Evolutionary conservation across 257 asterid genomes (phyloP).

Genomic region (Nicotiana paniculata): DNA sequence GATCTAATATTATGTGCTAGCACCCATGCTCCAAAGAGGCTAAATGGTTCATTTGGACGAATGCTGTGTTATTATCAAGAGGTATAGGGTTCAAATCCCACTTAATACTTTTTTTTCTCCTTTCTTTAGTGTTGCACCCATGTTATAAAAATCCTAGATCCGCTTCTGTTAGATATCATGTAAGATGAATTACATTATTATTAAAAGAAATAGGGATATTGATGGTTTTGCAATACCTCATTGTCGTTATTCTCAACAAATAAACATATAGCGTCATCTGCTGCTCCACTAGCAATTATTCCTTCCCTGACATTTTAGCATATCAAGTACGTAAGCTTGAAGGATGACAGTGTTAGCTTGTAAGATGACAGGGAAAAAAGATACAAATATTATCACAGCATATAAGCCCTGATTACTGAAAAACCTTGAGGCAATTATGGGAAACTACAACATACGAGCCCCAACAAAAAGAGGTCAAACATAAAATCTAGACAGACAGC

Average conservation of each 20-base stretch:
- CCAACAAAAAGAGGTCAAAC: not conserved
- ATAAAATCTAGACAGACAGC: not conserved
- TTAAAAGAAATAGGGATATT: not conserved
- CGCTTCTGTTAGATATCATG: not conserved
- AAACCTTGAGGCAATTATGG: not conserved
- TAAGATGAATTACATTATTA: not conserved
- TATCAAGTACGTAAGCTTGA: not conserved
- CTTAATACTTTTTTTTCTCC: too few relatives aligned
- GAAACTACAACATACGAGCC: not conserved
- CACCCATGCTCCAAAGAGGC: too few relatives aligned
- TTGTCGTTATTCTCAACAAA: conserved; percentile 59
- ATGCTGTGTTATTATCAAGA: too few relatives aligned
- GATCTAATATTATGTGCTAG: too few relatives aligned
- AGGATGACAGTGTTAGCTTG: not conserved
- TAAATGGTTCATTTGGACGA: too few relatives aligned
- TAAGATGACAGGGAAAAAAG: not conserved
- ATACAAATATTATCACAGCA: not conserved
- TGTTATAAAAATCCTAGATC: not conserved
- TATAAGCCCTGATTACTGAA: not conserved
- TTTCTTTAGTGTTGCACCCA: too few relatives aligned
- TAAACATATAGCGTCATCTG: conserved; percentile 85
- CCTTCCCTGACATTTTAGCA: conserved; percentile 59
- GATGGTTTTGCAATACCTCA: conserved; percentile 36
- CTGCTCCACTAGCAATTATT: conserved; percentile 76
- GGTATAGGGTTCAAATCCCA: too few relatives aligned